Evolutionary conservation across 352 stramenopile genomes (phyloP).

Genomic region (Phytophthora constricta): DNA sequence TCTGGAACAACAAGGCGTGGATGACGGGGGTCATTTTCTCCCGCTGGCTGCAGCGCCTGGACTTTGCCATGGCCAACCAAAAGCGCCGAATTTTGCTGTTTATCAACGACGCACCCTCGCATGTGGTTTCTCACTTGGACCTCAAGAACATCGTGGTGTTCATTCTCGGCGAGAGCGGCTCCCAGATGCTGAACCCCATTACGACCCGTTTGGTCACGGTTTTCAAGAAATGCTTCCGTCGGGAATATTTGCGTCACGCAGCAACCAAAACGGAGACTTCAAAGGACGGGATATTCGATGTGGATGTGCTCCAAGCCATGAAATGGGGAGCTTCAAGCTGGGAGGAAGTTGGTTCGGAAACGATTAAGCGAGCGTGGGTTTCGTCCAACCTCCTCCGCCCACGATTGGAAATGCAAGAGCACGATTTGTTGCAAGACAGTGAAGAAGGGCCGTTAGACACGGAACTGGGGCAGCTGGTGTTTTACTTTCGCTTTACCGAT

Average conservation of each 20-base stretch:
- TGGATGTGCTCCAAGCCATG: constrained; percentile 81
- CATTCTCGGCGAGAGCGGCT: constrained; percentile 52
- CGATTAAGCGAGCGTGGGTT: constrained; percentile 72
- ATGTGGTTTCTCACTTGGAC: constrained; percentile 78
- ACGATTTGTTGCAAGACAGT: constrained; percentile 63
- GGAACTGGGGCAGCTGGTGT: constrained; percentile 70
- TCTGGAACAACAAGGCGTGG: constrained; percentile 84
- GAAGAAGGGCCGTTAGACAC: constrained; percentile 66
- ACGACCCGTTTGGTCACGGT: constrained; percentile 61
- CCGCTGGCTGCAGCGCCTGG: constrained; percentile 79
- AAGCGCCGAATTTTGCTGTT: constrained; percentile 82
- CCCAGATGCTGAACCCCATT: constrained; percentile 74
- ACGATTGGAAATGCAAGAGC: constrained; percentile 51
- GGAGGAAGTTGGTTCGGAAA: constrained; percentile 76
- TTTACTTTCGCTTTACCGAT: constrained; percentile 66
- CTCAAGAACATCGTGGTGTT: constrained; percentile 80
- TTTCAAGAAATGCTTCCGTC: constrained; percentile 81
- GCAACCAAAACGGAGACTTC: constrained; percentile 62
- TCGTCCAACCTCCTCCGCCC: constrained; percentile 63
- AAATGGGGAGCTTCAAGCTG: constrained; percentile 76
- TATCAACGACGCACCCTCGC: constrained; percentile 79
- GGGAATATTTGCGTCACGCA: constrained; percentile 70
- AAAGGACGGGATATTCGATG: constrained; percentile 58
- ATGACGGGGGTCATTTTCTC: constrained; percentile 88
- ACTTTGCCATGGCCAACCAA: constrained; percentile 80